Evolutionary conservation across 768 basidiomycete species (phyloP).

Genomic region (Collybia mongolica): DNA sequence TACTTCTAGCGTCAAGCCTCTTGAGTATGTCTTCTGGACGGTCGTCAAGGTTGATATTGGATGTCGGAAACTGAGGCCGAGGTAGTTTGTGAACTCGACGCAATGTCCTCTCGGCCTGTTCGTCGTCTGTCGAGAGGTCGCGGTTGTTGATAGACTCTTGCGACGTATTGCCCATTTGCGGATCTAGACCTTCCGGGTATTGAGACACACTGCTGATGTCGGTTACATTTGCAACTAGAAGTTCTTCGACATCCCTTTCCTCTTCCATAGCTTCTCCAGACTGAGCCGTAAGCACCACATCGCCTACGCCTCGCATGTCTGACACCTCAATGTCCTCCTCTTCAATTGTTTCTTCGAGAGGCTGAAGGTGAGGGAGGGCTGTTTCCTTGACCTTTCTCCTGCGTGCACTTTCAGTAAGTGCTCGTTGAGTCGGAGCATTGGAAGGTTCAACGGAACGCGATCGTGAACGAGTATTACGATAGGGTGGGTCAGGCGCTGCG

Average conservation of each 20-base stretch:
- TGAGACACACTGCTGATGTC: constrained; percentile 9
- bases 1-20: constrained; percentile 1
- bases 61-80: constrained; percentile 1
- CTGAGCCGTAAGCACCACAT: neutral
- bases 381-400: neutral
- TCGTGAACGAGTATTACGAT: constrained; percentile 30
- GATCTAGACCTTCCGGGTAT: neutral
- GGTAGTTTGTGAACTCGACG: constrained; percentile 2
- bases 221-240: constrained; percentile 18
- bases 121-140: constrained; percentile 28
- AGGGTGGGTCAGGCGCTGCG: constrained; percentile 20
- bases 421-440: constrained; percentile 1
- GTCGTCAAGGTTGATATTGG: neutral
- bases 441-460: constrained; percentile 30
- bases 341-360: constrained; percentile 4
- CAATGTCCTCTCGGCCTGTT: constrained; percentile 15
- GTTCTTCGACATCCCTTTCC: constrained; percentile 22
- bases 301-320: neutral
- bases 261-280: constrained; percentile 14
- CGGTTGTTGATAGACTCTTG: neutral
- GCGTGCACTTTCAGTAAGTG: neutral
- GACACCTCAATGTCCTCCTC: constrained; percentile 2
- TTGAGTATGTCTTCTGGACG: constrained; percentile 8
- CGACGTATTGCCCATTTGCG: neutral
- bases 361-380: neutral